phyloP scores from a whole-genome alignment of 1,284 basidiomycete species.

The Pterulicium gracile region DNA sequence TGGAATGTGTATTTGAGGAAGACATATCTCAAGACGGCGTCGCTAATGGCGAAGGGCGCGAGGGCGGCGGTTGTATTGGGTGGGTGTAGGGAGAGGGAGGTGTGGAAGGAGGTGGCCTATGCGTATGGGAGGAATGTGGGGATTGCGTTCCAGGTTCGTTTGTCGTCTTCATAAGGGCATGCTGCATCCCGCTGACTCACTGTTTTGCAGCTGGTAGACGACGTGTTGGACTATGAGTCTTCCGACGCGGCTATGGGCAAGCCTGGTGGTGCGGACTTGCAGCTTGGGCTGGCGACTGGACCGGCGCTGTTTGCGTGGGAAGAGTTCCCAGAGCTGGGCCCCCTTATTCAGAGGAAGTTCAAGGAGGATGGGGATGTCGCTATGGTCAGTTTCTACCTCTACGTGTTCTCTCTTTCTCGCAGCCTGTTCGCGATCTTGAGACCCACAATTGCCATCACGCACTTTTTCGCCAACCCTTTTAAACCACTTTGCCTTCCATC shows the following conservation, averaged over 20 bases:
- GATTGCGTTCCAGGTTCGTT: constrained; percentile 85
- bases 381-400: constrained; percentile 35
- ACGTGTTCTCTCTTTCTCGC: background rate
- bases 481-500: constrained; percentile 3
- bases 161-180: constrained; percentile 6
- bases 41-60: constrained; percentile 90
- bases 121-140: constrained; percentile 85
- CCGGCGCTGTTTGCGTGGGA: constrained; percentile 95
- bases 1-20: constrained; percentile 90
- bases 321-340: constrained; percentile 74
- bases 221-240: constrained; percentile 81
- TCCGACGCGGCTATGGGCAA: constrained; percentile 58
- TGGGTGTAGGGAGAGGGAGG: constrained; percentile 71
- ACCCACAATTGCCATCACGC: no score
- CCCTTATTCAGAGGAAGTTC: constrained; percentile 83
- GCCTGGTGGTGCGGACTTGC: constrained; percentile 79
- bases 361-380: constrained; percentile 78
- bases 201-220: constrained; percentile 73
- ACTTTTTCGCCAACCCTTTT: no score
- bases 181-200: background rate
- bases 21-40: constrained; percentile 95
- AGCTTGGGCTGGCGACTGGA: constrained; percentile 83
- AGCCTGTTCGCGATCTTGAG: background rate
- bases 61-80: constrained; percentile 86
- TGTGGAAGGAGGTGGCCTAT: constrained; percentile 92